These are phyloP conservation scores for Exophiala sideris DNA, from an alignment of 2,329 filamentous ascomycete genomes.

Conservation along the genomic window DNA sequence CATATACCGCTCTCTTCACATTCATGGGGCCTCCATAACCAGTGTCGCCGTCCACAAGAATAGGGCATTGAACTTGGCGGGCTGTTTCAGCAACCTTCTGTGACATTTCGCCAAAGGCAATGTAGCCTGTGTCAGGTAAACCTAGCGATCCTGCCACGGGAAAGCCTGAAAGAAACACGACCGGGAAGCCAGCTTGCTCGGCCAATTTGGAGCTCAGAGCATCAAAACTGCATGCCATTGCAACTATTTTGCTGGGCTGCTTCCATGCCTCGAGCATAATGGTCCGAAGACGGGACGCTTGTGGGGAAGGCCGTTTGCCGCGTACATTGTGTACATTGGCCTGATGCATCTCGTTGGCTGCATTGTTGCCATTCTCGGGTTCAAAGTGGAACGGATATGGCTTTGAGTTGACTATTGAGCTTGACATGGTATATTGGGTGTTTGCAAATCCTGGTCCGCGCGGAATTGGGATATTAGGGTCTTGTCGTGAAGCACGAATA, in stretches of 20 bases:
- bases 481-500: no score
- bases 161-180: constrained; percentile 46
- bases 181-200: constrained; percentile 47
- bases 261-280: constrained; percentile 42
- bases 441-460: no score
- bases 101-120: constrained; percentile 47
- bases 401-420: no score
- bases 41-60: constrained; percentile 49
- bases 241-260: constrained; percentile 45
- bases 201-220: constrained; percentile 44
- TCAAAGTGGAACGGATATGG: no score
- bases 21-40: constrained; percentile 50
- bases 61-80: constrained; percentile 38
- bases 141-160: constrained; percentile 41
- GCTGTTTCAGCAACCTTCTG: constrained; percentile 44
- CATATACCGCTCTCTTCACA: constrained; percentile 42
- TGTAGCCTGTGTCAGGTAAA: constrained; percentile 50
- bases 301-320: constrained; percentile 10
- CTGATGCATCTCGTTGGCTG: no score
- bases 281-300: constrained; percentile 38
- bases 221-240: constrained; percentile 45
- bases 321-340: no score
- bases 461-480: no score
- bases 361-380: no score
- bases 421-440: no score